phyloP scores from a whole-genome alignment of 768 basidiomycete species.

The Tulasnella sp. region DNA sequence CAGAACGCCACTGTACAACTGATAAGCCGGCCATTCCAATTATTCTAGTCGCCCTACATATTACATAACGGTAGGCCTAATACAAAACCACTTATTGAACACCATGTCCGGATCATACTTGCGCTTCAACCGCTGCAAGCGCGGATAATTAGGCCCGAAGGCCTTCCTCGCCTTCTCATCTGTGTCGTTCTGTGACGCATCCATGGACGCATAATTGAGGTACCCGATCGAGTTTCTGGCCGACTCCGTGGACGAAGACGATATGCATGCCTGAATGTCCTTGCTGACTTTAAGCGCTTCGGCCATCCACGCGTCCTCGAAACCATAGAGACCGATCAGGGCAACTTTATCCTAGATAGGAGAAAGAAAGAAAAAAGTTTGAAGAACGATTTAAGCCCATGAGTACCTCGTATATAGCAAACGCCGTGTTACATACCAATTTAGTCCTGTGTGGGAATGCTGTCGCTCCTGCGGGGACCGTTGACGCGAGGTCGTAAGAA shows the following conservation, averaged over 20 bases:
- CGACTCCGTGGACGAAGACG: not conserved
- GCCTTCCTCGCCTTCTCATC: slow-evolving; percentile 2
- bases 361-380: not conserved
- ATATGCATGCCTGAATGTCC: not conserved
- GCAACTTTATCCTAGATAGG: not conserved
- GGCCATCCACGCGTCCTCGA: not conserved
- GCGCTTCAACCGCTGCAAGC: slow-evolving; percentile 11
- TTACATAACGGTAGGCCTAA: slow-evolving; percentile 11
- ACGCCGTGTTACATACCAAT: too few species aligned
- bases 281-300: not conserved
- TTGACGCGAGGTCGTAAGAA: not conserved
- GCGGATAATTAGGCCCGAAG: slow-evolving; percentile 14
- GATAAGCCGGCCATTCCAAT: too few species aligned
- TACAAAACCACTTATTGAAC: slow-evolving; percentile 20
- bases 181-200: not conserved
- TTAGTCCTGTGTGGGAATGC: not conserved
- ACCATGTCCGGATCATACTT: slow-evolving; percentile 18
- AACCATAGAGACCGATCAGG: not conserved
- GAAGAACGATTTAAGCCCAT: not conserved
- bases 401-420: too few species aligned
- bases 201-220: not conserved
- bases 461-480: not conserved
- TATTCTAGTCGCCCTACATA: too few species aligned
- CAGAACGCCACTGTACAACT: too few species aligned
- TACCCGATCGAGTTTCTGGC: slow-evolving; percentile 4